Conservation (phyloP, 2,329 filamentous ascomycete species). For the Mycosphaerella sp. region DNA sequence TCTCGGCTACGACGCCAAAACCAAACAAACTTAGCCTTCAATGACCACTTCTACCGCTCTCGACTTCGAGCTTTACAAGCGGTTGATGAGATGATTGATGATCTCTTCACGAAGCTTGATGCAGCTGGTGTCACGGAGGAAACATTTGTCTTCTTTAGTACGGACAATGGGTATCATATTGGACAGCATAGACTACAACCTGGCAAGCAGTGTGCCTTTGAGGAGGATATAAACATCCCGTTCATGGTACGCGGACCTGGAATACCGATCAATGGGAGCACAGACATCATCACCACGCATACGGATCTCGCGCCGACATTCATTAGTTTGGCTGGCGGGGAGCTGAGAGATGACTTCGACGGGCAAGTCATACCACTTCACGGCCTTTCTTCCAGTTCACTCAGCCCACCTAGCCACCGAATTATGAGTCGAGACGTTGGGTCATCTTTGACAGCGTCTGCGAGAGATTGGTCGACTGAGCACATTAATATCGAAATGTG, state of each 20-base stretch:
- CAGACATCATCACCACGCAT: slow-evolving; percentile 36
- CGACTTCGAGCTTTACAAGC: slow-evolving; percentile 48
- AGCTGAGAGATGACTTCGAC: slow-evolving; percentile 32
- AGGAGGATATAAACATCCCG: slow-evolving; percentile 39
- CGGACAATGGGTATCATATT: slow-evolving; percentile 40
- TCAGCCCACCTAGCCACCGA: background rate
- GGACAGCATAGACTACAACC: slow-evolving; percentile 38
- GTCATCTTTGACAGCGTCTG: background rate
- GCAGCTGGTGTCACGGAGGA: slow-evolving; percentile 43
- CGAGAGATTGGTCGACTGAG: slow-evolving; percentile 23
- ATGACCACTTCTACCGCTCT: slow-evolving; percentile 49
- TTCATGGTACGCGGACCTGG: slow-evolving; percentile 37
- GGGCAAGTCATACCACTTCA: slow-evolving; percentile 34
- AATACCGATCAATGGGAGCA: slow-evolving; percentile 27
- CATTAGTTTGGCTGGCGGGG: slow-evolving; percentile 31
- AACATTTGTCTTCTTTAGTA: slow-evolving; percentile 39
- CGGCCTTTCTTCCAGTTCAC: background rate
- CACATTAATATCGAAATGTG: slow-evolving; percentile 41
- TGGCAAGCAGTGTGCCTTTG: slow-evolving; percentile 37
- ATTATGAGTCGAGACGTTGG: too few relatives aligned
- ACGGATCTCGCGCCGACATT: slow-evolving; percentile 39
- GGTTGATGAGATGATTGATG: slow-evolving; percentile 51
- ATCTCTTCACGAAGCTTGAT: slow-evolving; percentile 40
- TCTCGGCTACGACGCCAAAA: slow-evolving; percentile 41
- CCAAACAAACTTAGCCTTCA: slow-evolving; percentile 44